phyloP scores from a whole-genome alignment of 176 grass and related monocot genomes.

The Saccharum spontaneum region DNA sequence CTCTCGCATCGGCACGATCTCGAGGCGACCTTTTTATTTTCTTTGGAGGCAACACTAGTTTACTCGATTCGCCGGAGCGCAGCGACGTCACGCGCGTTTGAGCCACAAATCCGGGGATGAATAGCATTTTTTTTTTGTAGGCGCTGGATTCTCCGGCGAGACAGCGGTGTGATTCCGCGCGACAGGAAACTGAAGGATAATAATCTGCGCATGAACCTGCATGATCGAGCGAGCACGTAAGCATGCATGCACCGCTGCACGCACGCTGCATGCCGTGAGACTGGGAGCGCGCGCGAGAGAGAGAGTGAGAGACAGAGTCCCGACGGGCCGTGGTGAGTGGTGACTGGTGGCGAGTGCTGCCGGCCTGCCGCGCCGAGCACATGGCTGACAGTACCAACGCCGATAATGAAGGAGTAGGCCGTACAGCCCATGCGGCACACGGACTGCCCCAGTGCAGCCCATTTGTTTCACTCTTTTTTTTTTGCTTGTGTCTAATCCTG shows the following conservation, averaged over 20 bases:
- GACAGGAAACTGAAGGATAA: neutral
- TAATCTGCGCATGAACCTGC: neutral
- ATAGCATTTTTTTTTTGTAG: neutral
- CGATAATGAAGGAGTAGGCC: no score
- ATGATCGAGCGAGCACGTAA: neutral
- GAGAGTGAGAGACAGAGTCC: neutral
- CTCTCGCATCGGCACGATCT: neutral
- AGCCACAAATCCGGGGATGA: neutral
- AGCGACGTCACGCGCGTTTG: constrained; percentile 1
- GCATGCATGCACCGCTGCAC: no score
- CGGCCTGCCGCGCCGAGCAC: no score
- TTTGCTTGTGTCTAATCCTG: no score
- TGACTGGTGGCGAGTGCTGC: neutral
- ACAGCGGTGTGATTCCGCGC: neutral
- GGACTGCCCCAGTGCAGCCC: no score
- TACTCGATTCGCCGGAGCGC: neutral
- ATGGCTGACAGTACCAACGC: neutral
- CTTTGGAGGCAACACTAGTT: neutral
- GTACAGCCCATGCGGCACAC: no score
- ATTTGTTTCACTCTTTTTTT: no score
- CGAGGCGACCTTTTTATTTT: neutral
- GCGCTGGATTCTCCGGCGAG: neutral
- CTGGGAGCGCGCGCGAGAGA: no score
- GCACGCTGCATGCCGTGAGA: neutral
- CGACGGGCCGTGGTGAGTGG: neutral